Percentiles rank a stretch among this genome's conserved stretches.
Evolutionary conservation across 2,329 filamentous ascomycete genomes (phyloP).

Genomic region (Mycosphaerelloides madeirae): DNA sequence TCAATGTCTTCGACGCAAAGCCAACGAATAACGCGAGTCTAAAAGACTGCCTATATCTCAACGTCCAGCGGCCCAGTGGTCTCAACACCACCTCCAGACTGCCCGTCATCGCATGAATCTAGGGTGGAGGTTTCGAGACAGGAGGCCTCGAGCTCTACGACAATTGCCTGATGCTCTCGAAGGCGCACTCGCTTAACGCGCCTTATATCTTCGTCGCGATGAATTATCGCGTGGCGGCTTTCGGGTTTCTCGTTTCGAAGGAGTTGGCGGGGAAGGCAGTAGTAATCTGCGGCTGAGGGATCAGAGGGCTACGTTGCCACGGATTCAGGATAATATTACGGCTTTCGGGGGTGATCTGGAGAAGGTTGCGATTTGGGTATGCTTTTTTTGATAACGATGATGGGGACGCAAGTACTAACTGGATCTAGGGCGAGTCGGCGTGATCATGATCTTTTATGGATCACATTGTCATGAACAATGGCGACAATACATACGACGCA

Average conservation of each 20-base stretch:
- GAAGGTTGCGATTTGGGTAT: slow-evolving; percentile 22
- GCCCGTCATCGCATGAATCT: slow-evolving; percentile 47
- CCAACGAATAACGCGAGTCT: slow-evolving; percentile 9
- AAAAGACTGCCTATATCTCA: slow-evolving; percentile 38
- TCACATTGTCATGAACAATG: slow-evolving; percentile 68
- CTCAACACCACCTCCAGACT: slow-evolving; percentile 36
- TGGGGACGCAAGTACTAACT: too few relatives aligned
- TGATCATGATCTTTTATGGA: slow-evolving; percentile 65
- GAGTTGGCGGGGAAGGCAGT: slow-evolving; percentile 29
- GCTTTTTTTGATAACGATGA: too few relatives aligned
- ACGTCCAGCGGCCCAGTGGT: slow-evolving; percentile 36
- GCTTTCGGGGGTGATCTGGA: slow-evolving; percentile 21
- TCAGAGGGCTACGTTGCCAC: slow-evolving; percentile 27
- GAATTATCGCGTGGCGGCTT: slow-evolving; percentile 25
- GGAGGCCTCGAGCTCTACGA: slow-evolving; percentile 16
- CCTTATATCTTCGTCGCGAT: too few relatives aligned
- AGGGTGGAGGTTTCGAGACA: slow-evolving; percentile 41
- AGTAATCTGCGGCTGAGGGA: slow-evolving; percentile 31
- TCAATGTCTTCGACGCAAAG: too few relatives aligned
- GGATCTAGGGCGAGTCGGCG: slow-evolving; percentile 15
- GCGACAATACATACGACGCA: slow-evolving; percentile 59
- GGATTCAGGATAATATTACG: slow-evolving; percentile 20
- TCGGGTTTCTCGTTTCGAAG: slow-evolving; percentile 30
- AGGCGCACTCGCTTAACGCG: too few relatives aligned
- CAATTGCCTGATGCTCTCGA: neutral